A percentile compares a stretch with the other conserved stretches of the same genome.
These are phyloP conservation scores for Pythium coloratum DNA, from an alignment of 352 stramenopile species.

Conservation along the genomic window DNA sequence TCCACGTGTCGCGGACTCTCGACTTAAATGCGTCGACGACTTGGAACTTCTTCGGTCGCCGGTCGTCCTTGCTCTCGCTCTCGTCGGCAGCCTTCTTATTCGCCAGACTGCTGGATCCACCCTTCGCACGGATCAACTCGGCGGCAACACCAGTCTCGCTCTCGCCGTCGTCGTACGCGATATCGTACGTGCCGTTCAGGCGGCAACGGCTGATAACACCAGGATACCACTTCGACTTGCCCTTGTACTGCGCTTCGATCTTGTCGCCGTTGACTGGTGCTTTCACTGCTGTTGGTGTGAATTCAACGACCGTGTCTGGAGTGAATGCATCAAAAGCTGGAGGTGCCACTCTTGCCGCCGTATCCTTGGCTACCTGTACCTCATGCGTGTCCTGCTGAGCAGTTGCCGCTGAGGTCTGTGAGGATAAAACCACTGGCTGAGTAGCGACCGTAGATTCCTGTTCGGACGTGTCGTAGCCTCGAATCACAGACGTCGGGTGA, in stretches of 20 bases:
- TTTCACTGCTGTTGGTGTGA: too few relatives aligned
- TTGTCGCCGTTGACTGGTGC: constrained; percentile 23
- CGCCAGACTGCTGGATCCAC: too few relatives aligned
- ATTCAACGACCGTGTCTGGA: too few relatives aligned
- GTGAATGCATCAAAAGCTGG: too few relatives aligned
- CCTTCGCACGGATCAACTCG: constrained; percentile 12
- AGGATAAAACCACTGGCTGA: not conserved
- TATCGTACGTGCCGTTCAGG: constrained; percentile 62
- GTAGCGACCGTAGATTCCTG: not conserved
- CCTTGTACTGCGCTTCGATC: constrained; percentile 53
- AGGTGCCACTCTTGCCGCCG: too few relatives aligned
- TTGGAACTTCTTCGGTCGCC: not conserved
- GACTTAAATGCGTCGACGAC: constrained; percentile 36
- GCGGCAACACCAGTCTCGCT: constrained; percentile 45
- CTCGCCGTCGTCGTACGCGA: constrained; percentile 74
- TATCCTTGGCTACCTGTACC: too few relatives aligned
- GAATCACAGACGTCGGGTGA: constrained; percentile 1
- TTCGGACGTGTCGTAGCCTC: not conserved
- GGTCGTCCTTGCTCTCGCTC: too few relatives aligned
- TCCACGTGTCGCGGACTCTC: constrained; percentile 45
- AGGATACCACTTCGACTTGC: constrained; percentile 42
- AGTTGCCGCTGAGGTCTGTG: not conserved
- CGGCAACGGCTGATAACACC: constrained; percentile 54
- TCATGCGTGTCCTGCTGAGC: too few relatives aligned
- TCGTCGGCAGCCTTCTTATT: too few relatives aligned